Percentiles rank a stretch among this genome's conserved stretches.
phyloP scores from a whole-genome alignment of 495 filamentous ascomycete genomes.

The Aspergillus biplanus region DNA sequence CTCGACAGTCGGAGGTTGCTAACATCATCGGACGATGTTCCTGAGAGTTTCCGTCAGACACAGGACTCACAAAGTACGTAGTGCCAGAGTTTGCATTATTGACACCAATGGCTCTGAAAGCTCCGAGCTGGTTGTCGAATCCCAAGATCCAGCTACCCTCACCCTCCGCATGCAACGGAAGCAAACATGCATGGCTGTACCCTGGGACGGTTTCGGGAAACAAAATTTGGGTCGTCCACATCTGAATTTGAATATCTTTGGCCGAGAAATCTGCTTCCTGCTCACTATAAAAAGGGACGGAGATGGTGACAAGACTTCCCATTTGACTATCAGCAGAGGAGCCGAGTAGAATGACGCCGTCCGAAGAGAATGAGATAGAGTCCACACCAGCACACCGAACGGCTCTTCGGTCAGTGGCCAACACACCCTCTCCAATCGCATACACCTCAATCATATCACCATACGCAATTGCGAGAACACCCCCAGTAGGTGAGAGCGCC shows the following conservation, averaged over 20 bases:
- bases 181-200: constrained; percentile 74
- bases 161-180: constrained; percentile 69
- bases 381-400: constrained; percentile 84
- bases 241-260: constrained; percentile 69
- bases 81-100: constrained; percentile 76
- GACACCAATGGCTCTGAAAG: constrained; percentile 75
- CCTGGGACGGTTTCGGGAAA: constrained; percentile 78
- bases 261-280: constrained; percentile 49
- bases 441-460: constrained; percentile 86
- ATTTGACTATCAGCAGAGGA: constrained; percentile 67
- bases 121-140: constrained; percentile 75
- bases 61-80: constrained; percentile 80
- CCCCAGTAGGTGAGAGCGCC: constrained; percentile 77
- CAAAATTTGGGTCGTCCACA: constrained; percentile 89
- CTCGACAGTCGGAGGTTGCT: constrained; percentile 67
- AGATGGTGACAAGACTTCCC: constrained; percentile 75
- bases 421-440: constrained; percentile 64
- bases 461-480: constrained; percentile 84
- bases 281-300: constrained; percentile 74
- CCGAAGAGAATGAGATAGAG: constrained; percentile 76
- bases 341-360: constrained; percentile 83
- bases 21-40: constrained; percentile 65
- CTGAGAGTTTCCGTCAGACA: constrained; percentile 35
- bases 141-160: constrained; percentile 80
- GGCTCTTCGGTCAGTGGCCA: constrained; percentile 70